A percentile compares a stretch with the other conserved stretches of the same genome.
These are phyloP conservation scores for Mallotus nudiflorus DNA, from an alignment of 345 rosid genomes.

Conservation along the genomic window DNA sequence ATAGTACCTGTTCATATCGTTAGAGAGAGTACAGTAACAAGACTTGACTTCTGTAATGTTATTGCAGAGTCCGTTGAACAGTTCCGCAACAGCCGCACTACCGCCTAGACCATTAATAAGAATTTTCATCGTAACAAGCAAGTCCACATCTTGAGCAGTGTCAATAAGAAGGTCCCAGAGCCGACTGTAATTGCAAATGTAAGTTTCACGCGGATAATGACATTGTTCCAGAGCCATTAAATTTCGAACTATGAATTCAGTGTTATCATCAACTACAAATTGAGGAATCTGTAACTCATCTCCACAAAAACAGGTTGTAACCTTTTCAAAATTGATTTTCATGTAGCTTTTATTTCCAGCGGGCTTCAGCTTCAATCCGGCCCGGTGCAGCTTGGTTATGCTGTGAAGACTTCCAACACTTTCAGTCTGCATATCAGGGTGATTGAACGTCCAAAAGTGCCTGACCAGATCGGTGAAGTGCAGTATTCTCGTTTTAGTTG, in stretches of 20 bases:
- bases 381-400: constrained; percentile 11
- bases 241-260: constrained; percentile 19
- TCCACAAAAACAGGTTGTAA: not conserved
- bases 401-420: not conserved
- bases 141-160: constrained; percentile 14
- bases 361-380: constrained; percentile 13
- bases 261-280: not conserved
- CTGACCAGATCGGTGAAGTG: constrained; percentile 17
- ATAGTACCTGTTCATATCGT: not conserved
- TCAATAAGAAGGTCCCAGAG: constrained; percentile 9
- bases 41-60: not conserved
- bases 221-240: constrained; percentile 18
- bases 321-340: not conserved
- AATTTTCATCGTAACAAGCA: constrained; percentile 12
- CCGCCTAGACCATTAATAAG: constrained; percentile 5
- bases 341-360: not conserved
- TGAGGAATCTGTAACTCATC: not conserved
- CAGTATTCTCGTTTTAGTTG: not conserved
- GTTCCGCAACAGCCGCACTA: not conserved
- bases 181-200: constrained; percentile 1
- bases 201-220: constrained; percentile 5
- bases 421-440: not conserved
- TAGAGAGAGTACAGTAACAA: not conserved
- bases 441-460: not conserved
- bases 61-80: constrained; percentile 11